Evolutionary conservation across 2,329 filamentous ascomycete species (phyloP), one percentile per base, ranked within the genome.

Genomic region (Penicillium sp.): DNA sequence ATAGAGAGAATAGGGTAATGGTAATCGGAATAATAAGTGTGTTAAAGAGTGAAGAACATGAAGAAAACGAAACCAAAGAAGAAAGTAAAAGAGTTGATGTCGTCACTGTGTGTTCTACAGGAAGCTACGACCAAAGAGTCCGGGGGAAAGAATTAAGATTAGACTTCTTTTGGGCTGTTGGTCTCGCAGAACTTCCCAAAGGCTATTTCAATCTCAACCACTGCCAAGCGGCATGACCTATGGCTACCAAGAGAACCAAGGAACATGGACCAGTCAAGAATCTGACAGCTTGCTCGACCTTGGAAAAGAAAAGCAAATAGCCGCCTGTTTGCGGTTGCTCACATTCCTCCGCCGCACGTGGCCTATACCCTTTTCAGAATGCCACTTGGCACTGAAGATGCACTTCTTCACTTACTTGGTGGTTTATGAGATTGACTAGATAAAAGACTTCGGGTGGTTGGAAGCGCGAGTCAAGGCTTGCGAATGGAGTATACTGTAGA

Each of bases 321-420:
- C 31, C 34, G 7, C 4, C 22, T 36, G 52, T 40, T 50, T 50
- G 52, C 52, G 40, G 47, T 40, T 34, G 13, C 13, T 34, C 42
- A 45, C 52, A 54, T 54, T 54, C 52, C 40, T 36, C 27, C 39
- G 34, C 47, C 11, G 21, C 52, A 50, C 47, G 40, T 54, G 52
- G 52, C 18, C 7, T 18, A 42, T 22, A 31, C 31, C 22, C 10
- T 8, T n/a, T 27, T 11, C 13, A 34, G 52, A 54, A 54, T 49
- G 51, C 39, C 7, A 22, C 24, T 50, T 44, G 51, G 39, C 27
- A 31, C 13, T 16, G 16, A 24, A 36, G 24, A 27, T 27, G 24
- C 24, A 5, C 43, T 40, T 52, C 32, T 22, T 6, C n/a, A 40
- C 9, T 13, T 27, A 7, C 8, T 34, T 34, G 32, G 11, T 34